Conservation (phyloP, 2,329 filamentous ascomycete genomes). For the Diatrype stigma region DNA sequence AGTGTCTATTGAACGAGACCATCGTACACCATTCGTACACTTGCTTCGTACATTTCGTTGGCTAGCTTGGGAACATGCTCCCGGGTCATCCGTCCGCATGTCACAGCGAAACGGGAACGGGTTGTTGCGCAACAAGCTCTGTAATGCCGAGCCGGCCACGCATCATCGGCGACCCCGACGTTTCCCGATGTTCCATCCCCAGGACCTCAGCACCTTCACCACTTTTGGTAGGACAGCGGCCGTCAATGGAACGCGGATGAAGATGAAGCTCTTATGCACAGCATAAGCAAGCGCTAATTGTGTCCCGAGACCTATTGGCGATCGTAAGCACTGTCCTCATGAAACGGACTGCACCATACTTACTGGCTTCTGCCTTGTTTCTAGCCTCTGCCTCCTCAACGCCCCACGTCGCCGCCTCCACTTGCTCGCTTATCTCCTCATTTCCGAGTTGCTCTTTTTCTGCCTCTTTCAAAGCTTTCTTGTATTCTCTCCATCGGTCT, state of each 20-base stretch:
- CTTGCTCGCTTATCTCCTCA: slow-evolving; percentile 39
- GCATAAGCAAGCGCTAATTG: slow-evolving; percentile 92
- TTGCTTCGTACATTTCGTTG: background rate
- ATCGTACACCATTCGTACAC: background rate
- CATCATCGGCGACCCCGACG: slow-evolving; percentile 28
- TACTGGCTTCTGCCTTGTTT: slow-evolving; percentile 69
- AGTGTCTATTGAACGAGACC: background rate
- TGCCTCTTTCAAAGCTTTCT: slow-evolving; percentile 41
- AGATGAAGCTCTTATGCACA: slow-evolving; percentile 97
- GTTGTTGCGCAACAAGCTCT: too few species aligned
- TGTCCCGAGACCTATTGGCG: slow-evolving; percentile 57
- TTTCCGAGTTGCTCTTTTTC: slow-evolving; percentile 40
- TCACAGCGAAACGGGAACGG: too few species aligned
- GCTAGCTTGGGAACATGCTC: background rate
- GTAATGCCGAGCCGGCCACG: background rate
- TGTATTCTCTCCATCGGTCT: slow-evolving; percentile 47
- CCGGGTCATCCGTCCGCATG: too few species aligned
- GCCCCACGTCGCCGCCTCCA: slow-evolving; percentile 54
- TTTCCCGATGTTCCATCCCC: slow-evolving; percentile 96
- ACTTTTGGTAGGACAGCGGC: slow-evolving; percentile 89
- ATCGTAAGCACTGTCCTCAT: slow-evolving; percentile 10
- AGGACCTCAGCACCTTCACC: slow-evolving; percentile 79
- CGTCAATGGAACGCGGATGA: slow-evolving; percentile 87
- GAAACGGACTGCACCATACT: slow-evolving; percentile 34
- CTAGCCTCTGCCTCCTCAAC: slow-evolving; percentile 59